Evolutionary conservation across 495 filamentous ascomycete species (phyloP).

Genomic region (Pyrenula massariospora): DNA sequence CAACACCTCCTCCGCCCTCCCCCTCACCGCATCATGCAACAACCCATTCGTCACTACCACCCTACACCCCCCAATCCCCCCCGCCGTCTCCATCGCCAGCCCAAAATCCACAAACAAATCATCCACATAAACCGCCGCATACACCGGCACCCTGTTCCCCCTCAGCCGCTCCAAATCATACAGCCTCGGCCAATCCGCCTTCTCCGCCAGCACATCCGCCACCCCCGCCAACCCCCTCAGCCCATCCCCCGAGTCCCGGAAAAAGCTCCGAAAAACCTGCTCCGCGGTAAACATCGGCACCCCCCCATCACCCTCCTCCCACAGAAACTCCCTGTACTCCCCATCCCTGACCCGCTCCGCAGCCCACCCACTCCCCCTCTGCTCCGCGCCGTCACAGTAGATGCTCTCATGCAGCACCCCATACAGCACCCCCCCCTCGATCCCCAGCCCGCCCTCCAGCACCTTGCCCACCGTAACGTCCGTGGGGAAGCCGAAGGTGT

Average conservation of each 20-base stretch:
- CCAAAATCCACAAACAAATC: slow-evolving; percentile 92
- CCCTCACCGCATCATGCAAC: slow-evolving; percentile 73
- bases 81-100: slow-evolving; percentile 58
- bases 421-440: slow-evolving; percentile 72
- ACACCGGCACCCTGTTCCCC: slow-evolving; percentile 78
- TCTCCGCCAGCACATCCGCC: slow-evolving; percentile 57
- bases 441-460: slow-evolving; percentile 44
- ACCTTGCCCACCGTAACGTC: slow-evolving; percentile 54
- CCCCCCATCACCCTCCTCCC: not conserved
- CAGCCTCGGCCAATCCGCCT: slow-evolving; percentile 57
- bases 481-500: slow-evolving; percentile 60
- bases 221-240: slow-evolving; percentile 50
- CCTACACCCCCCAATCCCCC: slow-evolving; percentile 64
- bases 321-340: not conserved
- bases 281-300: not conserved
- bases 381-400: slow-evolving; percentile 51
- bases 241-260: slow-evolving; percentile 52
- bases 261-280: not conserved
- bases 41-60: slow-evolving; percentile 74
- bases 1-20: slow-evolving; percentile 62
- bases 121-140: slow-evolving; percentile 72
- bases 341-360: slow-evolving; percentile 34
- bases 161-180: slow-evolving; percentile 64
- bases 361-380: slow-evolving; percentile 39
- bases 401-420: slow-evolving; percentile 75